Conservation (phyloP, 1,139 yeast genomes). For the Candida gigantensis region DNA sequence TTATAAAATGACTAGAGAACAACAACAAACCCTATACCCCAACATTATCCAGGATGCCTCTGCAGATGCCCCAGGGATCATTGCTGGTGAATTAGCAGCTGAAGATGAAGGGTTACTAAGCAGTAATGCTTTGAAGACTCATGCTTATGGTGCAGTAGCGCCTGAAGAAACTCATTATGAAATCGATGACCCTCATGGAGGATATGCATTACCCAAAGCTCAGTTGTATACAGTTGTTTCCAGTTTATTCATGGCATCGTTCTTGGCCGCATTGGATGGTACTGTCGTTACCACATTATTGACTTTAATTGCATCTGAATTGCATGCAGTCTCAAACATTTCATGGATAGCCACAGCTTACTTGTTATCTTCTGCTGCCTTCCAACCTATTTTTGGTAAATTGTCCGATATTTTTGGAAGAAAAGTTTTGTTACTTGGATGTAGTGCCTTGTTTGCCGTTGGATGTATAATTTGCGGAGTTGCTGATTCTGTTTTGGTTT, state of each 20-base stretch:
- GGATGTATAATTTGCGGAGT: slow-evolving; percentile 43
- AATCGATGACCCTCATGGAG: slow-evolving; percentile 23
- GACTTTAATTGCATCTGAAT: slow-evolving; percentile 45
- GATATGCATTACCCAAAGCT: slow-evolving; percentile 35
- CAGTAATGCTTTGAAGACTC: slow-evolving; percentile 10
- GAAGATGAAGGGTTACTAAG: slow-evolving; percentile 32
- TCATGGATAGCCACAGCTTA: slow-evolving; percentile 52
- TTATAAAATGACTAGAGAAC: not conserved
- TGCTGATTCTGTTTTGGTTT: slow-evolving; percentile 39
- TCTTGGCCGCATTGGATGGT: slow-evolving; percentile 45
- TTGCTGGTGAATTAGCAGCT: slow-evolving; percentile 51
- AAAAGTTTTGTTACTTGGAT: slow-evolving; percentile 40
- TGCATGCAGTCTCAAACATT: slow-evolving; percentile 39
- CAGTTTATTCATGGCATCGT: slow-evolving; percentile 40
- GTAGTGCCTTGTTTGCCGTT: slow-evolving; percentile 36
- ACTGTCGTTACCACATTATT: slow-evolving; percentile 48
- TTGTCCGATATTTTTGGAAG: slow-evolving; percentile 85
- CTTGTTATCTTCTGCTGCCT: slow-evolving; percentile 45
- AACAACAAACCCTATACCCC: slow-evolving; percentile 21
- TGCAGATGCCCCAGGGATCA: slow-evolving; percentile 46
- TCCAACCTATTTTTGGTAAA: slow-evolving; percentile 79
- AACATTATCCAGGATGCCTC: slow-evolving; percentile 35
- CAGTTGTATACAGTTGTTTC: slow-evolving; percentile 34
- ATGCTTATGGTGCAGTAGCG: slow-evolving; percentile 15
- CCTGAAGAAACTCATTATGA: slow-evolving; percentile 10